Conservation (phyloP, 352 stramenopile species). For the Phytopythium sindhum region DNA sequence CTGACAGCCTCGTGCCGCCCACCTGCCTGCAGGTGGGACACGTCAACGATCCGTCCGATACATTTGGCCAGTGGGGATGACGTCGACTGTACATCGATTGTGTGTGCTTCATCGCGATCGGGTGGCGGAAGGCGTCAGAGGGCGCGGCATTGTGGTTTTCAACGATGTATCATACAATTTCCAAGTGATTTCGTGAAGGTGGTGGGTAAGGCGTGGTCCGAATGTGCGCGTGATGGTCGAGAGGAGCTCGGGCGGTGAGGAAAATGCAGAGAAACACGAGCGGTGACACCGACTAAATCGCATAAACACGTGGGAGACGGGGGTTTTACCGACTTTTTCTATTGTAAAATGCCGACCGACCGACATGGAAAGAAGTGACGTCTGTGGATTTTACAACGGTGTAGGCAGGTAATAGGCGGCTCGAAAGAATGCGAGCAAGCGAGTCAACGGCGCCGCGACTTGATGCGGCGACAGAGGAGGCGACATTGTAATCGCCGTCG, state of each 20-base stretch:
- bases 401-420: background rate
- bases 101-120: background rate
- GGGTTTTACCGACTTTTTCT: background rate
- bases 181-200: background rate
- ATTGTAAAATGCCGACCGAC: background rate
- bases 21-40: constrained; percentile 4
- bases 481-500: background rate
- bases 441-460: too few relatives aligned
- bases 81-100: background rate
- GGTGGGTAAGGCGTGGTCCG: background rate
- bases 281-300: background rate
- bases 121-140: background rate
- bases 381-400: background rate
- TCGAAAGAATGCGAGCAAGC: background rate
- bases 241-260: background rate
- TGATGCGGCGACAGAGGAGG: background rate
- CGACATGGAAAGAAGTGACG: background rate
- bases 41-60: background rate
- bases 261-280: constrained; percentile 1
- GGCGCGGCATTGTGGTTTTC: background rate
- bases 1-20: background rate
- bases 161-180: background rate
- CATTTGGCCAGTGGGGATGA: background rate
- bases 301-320: constrained; percentile 2
- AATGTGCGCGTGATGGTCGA: background rate